A percentile compares a stretch with the other conserved stretches of the same genome.
Evolutionary conservation across 495 filamentous ascomycete genomes (phyloP).

Genomic region (Daldinia vernicosa): DNA sequence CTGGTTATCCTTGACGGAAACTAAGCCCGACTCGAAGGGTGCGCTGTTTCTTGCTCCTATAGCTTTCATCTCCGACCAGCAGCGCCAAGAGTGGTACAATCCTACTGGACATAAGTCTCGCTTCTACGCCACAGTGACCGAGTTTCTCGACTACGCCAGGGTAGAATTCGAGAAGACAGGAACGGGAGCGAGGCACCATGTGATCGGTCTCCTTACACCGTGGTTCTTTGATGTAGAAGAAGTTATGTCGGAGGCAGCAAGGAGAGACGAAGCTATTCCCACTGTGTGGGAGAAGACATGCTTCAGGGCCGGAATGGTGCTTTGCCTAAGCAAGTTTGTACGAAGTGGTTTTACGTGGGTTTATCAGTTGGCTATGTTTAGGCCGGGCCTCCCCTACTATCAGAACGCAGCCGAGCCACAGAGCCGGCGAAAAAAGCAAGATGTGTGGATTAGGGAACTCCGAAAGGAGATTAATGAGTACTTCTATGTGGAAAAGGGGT

Average conservation of each 20-base stretch:
- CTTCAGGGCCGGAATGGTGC: slow-evolving; percentile 22
- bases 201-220: slow-evolving; percentile 34
- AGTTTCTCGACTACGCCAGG: slow-evolving; percentile 27
- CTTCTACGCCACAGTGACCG: slow-evolving; percentile 27
- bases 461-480: neutral
- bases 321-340: slow-evolving; percentile 5
- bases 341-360: neutral
- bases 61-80: slow-evolving; percentile 24
- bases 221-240: slow-evolving; percentile 26
- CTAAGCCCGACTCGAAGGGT: neutral
- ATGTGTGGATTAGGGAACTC: slow-evolving; percentile 14
- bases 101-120: slow-evolving; percentile 30
- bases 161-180: slow-evolving; percentile 8
- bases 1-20: slow-evolving; percentile 12
- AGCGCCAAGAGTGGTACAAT: slow-evolving; percentile 26
- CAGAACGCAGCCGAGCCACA: neutral
- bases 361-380: slow-evolving; percentile 20
- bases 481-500: neutral
- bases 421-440: slow-evolving; percentile 2
- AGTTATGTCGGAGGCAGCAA: neutral
- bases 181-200: neutral
- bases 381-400: slow-evolving; percentile 13
- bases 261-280: slow-evolving; percentile 1
- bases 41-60: slow-evolving; percentile 32
- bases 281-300: slow-evolving; percentile 11